These are phyloP conservation scores for Alopecurus myosuroides DNA, from an alignment of 176 grass and related monocot genomes.

Conservation along the genomic window DNA sequence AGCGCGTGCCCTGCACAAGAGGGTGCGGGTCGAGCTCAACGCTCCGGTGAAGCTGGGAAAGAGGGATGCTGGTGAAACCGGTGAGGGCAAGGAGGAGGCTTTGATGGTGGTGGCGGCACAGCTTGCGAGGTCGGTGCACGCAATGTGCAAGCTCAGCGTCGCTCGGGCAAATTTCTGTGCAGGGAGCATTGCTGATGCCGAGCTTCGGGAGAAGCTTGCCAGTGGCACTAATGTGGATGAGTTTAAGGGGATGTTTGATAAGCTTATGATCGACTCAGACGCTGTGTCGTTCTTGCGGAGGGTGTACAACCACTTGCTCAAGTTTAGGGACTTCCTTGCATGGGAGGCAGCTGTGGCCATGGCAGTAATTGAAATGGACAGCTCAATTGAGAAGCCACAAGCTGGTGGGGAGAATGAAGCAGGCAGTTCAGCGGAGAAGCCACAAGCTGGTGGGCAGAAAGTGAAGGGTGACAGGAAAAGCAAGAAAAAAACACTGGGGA, in stretches of 20 bases:
- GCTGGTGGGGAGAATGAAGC: constrained; percentile 40
- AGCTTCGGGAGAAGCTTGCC: constrained; percentile 40
- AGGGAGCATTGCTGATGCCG: constrained; percentile 46
- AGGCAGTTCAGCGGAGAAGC: constrained; percentile 61
- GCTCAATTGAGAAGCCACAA: constrained; percentile 79
- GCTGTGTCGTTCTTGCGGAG: constrained; percentile 30
- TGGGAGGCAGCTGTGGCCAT: constrained; percentile 88
- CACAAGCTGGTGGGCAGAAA: constrained; percentile 39
- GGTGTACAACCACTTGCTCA: constrained; percentile 64
- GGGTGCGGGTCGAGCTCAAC: constrained; percentile 78
- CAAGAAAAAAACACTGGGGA: constrained; percentile 93
- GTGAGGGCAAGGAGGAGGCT: constrained; percentile 65
- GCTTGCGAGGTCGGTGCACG: constrained; percentile 48
- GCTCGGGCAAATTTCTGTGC: constrained; percentile 45
- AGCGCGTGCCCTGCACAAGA: constrained; percentile 59
- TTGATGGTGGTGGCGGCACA: constrained; percentile 52
- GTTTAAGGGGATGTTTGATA: constrained; percentile 41
- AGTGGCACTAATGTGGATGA: background rate
- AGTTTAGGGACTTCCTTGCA: constrained; percentile 70
- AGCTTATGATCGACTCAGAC: constrained; percentile 44
- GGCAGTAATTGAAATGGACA: constrained; percentile 63
- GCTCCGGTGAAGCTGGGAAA: constrained; percentile 68
- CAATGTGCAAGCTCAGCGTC: constrained; percentile 60
- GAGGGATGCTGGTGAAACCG: constrained; percentile 23
- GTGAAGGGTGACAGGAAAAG: constrained; percentile 70